A percentile compares a stretch with the other conserved stretches of the same genome.
These are phyloP conservation scores for Gossypium longicalyx DNA, from an alignment of 345 rosid genomes.

Conservation along the genomic window DNA sequence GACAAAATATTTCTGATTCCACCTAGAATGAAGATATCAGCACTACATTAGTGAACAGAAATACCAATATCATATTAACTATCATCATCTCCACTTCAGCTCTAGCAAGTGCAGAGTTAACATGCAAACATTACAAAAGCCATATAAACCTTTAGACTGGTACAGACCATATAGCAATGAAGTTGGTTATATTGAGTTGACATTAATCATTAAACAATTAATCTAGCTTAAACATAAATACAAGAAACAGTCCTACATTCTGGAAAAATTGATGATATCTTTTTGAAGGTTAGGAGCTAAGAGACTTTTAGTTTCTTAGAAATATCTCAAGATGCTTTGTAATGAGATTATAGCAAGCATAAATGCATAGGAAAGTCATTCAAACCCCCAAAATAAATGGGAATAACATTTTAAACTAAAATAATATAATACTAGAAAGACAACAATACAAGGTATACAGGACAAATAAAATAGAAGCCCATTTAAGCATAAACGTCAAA, in stretches of 20 bases:
- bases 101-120: not conserved
- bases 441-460: not conserved
- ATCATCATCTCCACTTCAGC: not conserved
- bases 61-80: slow-evolving; percentile 12
- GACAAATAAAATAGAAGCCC: slow-evolving; percentile 1
- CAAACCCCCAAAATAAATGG: not conserved
- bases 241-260: not conserved
- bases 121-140: no score
- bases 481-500: not conserved
- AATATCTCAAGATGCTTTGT: not conserved
- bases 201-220: not conserved
- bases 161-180: not conserved
- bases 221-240: not conserved
- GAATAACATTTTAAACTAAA: not conserved
- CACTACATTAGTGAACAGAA: not conserved
- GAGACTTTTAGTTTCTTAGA: not conserved
- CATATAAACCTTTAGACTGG: not conserved
- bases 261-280: not conserved
- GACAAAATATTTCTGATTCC: slow-evolving; percentile 96
- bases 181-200: not conserved
- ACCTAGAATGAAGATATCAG: slow-evolving; percentile 42
- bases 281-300: not conserved
- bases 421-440: not conserved
- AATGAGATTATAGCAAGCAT: not conserved
- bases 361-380: not conserved